Evolutionary conservation across 495 filamentous ascomycete species (phyloP).

Genomic region (Recurvomyces mirabilis): DNA sequence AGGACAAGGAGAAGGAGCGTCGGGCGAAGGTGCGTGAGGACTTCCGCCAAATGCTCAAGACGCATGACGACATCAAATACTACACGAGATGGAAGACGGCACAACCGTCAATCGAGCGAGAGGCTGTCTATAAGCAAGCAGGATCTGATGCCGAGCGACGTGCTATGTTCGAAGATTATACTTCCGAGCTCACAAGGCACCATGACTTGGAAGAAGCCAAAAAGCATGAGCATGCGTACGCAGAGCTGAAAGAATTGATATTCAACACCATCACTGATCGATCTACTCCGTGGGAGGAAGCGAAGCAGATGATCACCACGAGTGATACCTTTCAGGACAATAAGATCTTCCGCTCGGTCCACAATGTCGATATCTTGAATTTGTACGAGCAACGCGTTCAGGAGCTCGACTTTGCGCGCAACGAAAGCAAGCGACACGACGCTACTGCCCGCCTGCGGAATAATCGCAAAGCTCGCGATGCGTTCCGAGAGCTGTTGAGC

Average conservation of each 20-base stretch:
- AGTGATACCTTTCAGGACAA: slow-evolving; percentile 73
- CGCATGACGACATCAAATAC: slow-evolving; percentile 94
- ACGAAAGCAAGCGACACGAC: slow-evolving; percentile 76
- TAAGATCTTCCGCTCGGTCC: slow-evolving; percentile 78
- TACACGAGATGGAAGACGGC: slow-evolving; percentile 98
- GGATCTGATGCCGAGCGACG: slow-evolving; percentile 80
- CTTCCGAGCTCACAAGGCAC: slow-evolving; percentile 66
- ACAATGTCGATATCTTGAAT: slow-evolving; percentile 79
- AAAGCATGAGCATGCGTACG: slow-evolving; percentile 70
- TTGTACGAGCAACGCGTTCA: slow-evolving; percentile 95
- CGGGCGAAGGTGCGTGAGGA: slow-evolving; percentile 85
- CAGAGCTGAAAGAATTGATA: slow-evolving; percentile 70
- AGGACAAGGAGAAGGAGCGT: slow-evolving; percentile 89
- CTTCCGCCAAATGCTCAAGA: slow-evolving; percentile 91
- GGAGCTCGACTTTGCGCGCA: slow-evolving; percentile 75
- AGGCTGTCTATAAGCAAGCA: slow-evolving; percentile 88
- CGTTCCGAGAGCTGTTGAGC: slow-evolving; percentile 59
- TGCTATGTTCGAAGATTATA: slow-evolving; percentile 90
- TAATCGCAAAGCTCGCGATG: slow-evolving; percentile 76
- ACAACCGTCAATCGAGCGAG: slow-evolving; percentile 84
- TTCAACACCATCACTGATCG: slow-evolving; percentile 78
- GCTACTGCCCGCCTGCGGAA: slow-evolving; percentile 68
- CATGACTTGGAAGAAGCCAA: slow-evolving; percentile 62
- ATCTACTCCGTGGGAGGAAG: slow-evolving; percentile 91
- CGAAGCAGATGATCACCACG: slow-evolving; percentile 66